Evolutionary conservation across 805 yeast genomes (phyloP), one percentile per base, ranked within the genome.

Genomic region (Wickerhamiella siamensis): DNA sequence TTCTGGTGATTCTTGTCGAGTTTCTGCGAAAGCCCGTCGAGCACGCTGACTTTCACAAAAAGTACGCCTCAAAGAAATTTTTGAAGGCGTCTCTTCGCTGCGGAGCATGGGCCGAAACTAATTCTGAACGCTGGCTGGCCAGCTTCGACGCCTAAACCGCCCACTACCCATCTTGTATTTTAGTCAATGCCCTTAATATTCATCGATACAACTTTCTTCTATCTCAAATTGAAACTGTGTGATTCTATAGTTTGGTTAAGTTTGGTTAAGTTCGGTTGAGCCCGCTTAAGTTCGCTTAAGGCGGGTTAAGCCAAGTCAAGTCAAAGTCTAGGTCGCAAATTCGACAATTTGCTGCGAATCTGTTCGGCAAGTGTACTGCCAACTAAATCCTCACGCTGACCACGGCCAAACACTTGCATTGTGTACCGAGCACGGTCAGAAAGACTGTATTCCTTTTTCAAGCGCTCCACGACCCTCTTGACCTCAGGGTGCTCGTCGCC

Each of bases 11-110:
- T 66, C 73, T 88, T 47, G 70, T 83, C 59, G 82, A 79, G 56
- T 88, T 83, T 59, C 53, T 66, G 18, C 74, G 77, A 34, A 71
- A 79, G 36, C 94, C 94, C 9, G 82, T 86, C 40, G 77, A 75
- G 44, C 94, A 87, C 62, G 94, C 83, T 56, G 95, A 84, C 59
- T 84, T 88, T 56, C 86, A 84, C 67, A 83, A 81, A 57, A 91
- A 91, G 63, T 91, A 91, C 58, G 88, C 94, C 38, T 75, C 91
- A 26, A 76, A 84, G 57, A 79, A 82, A 59, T 86, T 79, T 57
- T 74, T 91, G 79, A 83, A 83, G 61, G 69, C 66, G 2, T 57
- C 66, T 9, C 43, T 59, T 16, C 43, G 56, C 15, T 55, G 64
- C 33, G 54, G 62, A 15, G 47, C 49, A 12, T 64, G 64, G 64